phyloP scores from a whole-genome alignment of 164 flowering plant genomes.

The Litsea cubeba region DNA sequence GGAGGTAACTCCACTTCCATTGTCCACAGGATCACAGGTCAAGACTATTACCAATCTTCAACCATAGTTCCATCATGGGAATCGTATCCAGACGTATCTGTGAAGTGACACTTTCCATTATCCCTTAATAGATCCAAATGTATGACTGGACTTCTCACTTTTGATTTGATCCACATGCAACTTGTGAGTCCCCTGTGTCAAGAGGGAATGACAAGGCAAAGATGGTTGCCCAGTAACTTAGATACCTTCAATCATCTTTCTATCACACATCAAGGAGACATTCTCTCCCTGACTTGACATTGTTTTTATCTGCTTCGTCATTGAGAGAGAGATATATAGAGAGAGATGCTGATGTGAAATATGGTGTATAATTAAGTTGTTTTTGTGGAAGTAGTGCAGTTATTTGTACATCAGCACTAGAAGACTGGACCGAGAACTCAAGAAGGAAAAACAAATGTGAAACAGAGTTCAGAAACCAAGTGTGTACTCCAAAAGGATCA shows the following conservation, averaged over 20 bases:
- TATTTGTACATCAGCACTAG: no score
- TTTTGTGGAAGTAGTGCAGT: neutral
- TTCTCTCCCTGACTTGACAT: neutral
- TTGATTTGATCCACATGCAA: neutral
- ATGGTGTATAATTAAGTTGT: neutral
- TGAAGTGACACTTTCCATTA: neutral
- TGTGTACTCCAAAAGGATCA: neutral
- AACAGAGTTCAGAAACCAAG: no score
- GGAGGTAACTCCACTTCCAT: neutral
- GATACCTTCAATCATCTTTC: neutral
- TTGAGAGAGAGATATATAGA: neutral
- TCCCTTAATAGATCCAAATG: no score
- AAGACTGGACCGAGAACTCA: neutral
- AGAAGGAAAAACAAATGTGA: no score
- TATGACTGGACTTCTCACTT: neutral
- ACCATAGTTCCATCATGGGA: no score
- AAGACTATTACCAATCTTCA: neutral
- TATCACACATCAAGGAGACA: neutral
- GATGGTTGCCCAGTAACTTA: neutral
- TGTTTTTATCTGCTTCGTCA: neutral
- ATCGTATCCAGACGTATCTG: neutral
- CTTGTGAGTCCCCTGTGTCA: neutral
- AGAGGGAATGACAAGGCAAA: no score
- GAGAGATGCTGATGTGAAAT: neutral
- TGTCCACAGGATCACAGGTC: neutral